phyloP scores from a whole-genome alignment of 1,139 yeast genomes.

The Blastobotrys petasosporus region DNA sequence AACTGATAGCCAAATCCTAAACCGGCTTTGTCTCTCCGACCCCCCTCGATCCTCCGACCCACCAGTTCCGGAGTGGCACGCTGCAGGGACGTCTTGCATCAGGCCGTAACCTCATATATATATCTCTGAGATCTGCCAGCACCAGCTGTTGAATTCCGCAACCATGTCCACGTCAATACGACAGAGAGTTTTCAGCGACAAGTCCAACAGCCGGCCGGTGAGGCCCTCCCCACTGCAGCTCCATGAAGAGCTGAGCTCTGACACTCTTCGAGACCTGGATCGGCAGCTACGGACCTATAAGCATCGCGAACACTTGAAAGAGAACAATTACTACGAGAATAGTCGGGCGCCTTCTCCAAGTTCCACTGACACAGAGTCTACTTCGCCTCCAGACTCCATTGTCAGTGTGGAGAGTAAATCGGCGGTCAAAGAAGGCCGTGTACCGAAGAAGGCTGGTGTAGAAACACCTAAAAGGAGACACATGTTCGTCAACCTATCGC shows the following conservation, averaged over 20 bases:
- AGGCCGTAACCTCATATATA: no score
- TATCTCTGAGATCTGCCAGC: no score
- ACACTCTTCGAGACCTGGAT: constrained; percentile 9
- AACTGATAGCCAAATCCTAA: no score
- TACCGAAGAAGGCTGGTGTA: no score
- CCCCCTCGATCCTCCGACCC: no score
- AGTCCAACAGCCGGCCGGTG: not conserved
- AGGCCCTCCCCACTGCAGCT: constrained; percentile 1
- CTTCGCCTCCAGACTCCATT: not conserved
- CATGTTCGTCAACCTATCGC: constrained; percentile 19
- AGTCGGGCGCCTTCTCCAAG: constrained; percentile 16
- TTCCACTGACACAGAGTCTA: not conserved
- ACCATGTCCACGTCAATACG: no score
- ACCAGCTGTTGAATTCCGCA: no score
- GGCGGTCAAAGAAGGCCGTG: not conserved
- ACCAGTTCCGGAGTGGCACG: no score
- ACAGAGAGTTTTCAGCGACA: not conserved
- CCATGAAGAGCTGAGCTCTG: constrained; percentile 1
- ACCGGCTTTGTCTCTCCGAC: no score
- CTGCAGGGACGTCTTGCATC: no score
- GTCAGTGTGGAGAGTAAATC: constrained; percentile 3
- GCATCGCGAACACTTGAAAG: constrained; percentile 16
- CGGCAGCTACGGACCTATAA: constrained; percentile 4
- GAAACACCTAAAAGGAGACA: constrained; percentile 9
- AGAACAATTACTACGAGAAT: constrained; percentile 21